Percentiles rank a stretch among this genome's conserved stretches.
These are phyloP conservation scores for Gilbertella persicaria DNA, from an alignment of 371 early-diverging fungal genomes.

Conservation along the genomic window DNA sequence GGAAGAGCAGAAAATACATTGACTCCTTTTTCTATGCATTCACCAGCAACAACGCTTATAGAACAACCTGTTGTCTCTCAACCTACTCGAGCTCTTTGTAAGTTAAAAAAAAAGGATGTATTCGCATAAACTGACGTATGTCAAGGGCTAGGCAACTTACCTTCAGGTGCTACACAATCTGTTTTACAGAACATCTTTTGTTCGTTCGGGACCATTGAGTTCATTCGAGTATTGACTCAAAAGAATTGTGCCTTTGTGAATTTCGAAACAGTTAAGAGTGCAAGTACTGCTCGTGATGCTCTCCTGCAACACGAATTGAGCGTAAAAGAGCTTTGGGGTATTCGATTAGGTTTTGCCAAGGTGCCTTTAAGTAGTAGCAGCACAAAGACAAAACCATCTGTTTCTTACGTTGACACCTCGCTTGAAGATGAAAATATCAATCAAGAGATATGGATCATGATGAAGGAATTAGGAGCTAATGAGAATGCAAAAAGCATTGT, in stretches of 20 bases:
- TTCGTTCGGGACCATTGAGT: slow-evolving; percentile 86
- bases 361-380: slow-evolving; percentile 51
- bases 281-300: slow-evolving; percentile 81
- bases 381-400: slow-evolving; percentile 3
- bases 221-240: slow-evolving; percentile 93
- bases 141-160: slow-evolving; percentile 92
- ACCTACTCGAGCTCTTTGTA: slow-evolving; percentile 50
- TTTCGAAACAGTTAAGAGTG: slow-evolving; percentile 84
- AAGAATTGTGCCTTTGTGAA: slow-evolving; percentile 98
- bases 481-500: slow-evolving; percentile 13
- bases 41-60: slow-evolving; percentile 15
- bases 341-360: slow-evolving; percentile 91
- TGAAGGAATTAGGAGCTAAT: slow-evolving; percentile 32
- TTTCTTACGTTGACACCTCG: too few relatives aligned
- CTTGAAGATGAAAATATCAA: background rate
- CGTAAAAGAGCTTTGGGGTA: slow-evolving; percentile 71
- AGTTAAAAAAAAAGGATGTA: slow-evolving; percentile 4
- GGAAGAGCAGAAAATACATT: slow-evolving; percentile 77
- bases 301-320: slow-evolving; percentile 84
- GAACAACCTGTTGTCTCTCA: slow-evolving; percentile 24
- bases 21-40: too few relatives aligned
- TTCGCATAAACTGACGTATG: background rate
- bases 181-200: slow-evolving; percentile 75
- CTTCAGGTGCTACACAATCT: slow-evolving; percentile 72
- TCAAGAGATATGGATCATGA: slow-evolving; percentile 23